phyloP scores from a whole-genome alignment of 2,329 filamentous ascomycete genomes.

The Sporothrix pallida region DNA sequence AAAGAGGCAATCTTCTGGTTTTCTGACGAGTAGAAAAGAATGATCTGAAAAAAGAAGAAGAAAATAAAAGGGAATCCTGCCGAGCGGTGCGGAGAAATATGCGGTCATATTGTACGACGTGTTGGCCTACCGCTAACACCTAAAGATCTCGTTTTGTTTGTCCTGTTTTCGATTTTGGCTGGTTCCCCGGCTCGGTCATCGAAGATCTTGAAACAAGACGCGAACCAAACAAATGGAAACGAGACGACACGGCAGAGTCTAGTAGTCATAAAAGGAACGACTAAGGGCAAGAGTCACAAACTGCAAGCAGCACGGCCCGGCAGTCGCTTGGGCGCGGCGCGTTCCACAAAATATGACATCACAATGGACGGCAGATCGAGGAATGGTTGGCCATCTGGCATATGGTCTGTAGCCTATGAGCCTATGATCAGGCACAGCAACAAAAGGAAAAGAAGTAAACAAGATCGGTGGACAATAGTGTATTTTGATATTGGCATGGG shows the following conservation, averaged over 20 bases:
- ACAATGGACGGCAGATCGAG: neutral
- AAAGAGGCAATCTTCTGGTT: conserved; percentile 14
- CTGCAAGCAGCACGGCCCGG: conserved; percentile 9
- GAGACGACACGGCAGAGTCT: neutral
- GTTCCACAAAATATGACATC: conserved; percentile 2
- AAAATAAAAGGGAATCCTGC: conserved; percentile 9
- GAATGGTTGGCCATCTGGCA: neutral
- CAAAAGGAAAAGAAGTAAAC: neutral
- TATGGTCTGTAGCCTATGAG: neutral
- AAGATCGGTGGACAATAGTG: neutral
- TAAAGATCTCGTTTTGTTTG: neutral
- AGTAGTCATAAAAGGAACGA: neutral
- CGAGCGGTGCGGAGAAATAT: conserved; percentile 8
- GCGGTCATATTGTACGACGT: neutral
- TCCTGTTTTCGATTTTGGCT: neutral
- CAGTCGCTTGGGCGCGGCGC: neutral
- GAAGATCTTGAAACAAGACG: conserved; percentile 1
- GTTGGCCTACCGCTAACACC: neutral
- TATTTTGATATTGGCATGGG: conserved; percentile 20
- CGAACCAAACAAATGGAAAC: neutral
- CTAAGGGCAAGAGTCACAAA: neutral
- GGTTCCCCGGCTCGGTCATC: neutral
- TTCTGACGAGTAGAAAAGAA: too few species aligned
- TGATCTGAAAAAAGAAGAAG: neutral
- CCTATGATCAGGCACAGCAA: too few species aligned